Evolutionary conservation across 1,139 yeast genomes (phyloP), one percentile per base, ranked within the genome.

Genomic region (Sugiyamaella neomexicana): DNA sequence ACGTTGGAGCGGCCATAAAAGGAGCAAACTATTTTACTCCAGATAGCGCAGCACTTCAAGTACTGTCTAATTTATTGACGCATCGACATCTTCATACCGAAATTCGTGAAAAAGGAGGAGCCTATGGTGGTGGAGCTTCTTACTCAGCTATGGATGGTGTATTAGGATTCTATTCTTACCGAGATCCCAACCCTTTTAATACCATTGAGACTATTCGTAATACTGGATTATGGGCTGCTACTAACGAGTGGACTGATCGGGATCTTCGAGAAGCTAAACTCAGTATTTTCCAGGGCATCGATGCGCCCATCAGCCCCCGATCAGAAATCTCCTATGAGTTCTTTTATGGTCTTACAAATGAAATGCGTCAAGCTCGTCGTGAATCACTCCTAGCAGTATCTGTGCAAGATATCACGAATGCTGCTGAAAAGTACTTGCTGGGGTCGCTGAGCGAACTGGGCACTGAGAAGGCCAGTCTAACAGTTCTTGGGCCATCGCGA

Each of bases 31-130:
- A 89, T 66, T 71, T 77, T 2, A 79, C 83, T 53, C 73, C 76
- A 52, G 97, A 91, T 60, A 91, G 96, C 42, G 96, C 98, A 0
- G 77, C 90, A 1, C 77, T 93, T 49, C 96, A 89, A 68, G 82
- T 93, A 0, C 75, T 93, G 52, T 80, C 97, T 1, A 95, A 87
- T 64, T 70, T 93, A 54, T 72, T 91, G 61, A 85, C 96, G 0
- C 91, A 86, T 71, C 87, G 88, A 67, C 82, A 88, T 62, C 75
- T 95, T 49, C 99, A 93, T 69, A 82, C 89, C 10, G 96, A 90
- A 59, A 84, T 93, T 43, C 81, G 99, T 62, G 99, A 93, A 69
- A 83, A 93, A 64, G 97, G 97, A 58, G 99, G 99, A 53, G 99
- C 99, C 0, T 93, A 93, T 67, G 99, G 99, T 7, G 98, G 97